Evolutionary conservation across 2,329 filamentous ascomycete genomes (phyloP), one percentile per base, ranked within the genome.

Genomic region (Gnomoniopsis smithogilvyi): DNA sequence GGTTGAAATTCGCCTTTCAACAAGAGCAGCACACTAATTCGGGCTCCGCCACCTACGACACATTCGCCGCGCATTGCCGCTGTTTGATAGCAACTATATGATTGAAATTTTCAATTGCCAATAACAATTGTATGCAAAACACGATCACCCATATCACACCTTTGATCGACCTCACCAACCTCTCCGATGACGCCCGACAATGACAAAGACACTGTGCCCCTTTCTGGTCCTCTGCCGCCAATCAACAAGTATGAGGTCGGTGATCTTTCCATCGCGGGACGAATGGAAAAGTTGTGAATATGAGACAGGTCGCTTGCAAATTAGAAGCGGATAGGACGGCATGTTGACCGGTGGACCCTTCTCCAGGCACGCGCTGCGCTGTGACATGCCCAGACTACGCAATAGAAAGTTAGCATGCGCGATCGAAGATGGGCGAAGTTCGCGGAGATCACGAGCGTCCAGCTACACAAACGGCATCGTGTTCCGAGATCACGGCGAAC

Each of bases 401-500:
- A 30, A 26, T n/a, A n/a, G 38, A 14, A 41, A 45, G 26, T 24
- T 45, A 10, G 43, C 14, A 8, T 22, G 11, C 22, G 12, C 22
- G 12, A 11, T 26, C 2, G 21, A 10, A 17, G 38, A 10, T 15
- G 14, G 21, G 33, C 45, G 10, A 24, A 53, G 19, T 24, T 48
- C 22, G 34, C 53, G 36, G 51, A 51, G 19, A 15, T 17, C n/a
- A 26, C 54, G 34, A 26, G 21, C 14, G 60, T 61, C 38, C 21
- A 51, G 19, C 4, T 73, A 70, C 67, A 65, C 64, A 3, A 67
- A 65, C 6, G 66, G 68, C 2, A 63, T 66, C 11, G 66, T 71
- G 61, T 64, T 69, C n/a, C 43, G 64, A 69, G 54, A 56, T 74
- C 6, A 73, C 69, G 0, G 71, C 72, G 1, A 70, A 73, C 53